Evolutionary conservation across 305 asterid species (phyloP), one percentile per base, ranked within the genome.

Genomic region (Ajuga reptans): DNA sequence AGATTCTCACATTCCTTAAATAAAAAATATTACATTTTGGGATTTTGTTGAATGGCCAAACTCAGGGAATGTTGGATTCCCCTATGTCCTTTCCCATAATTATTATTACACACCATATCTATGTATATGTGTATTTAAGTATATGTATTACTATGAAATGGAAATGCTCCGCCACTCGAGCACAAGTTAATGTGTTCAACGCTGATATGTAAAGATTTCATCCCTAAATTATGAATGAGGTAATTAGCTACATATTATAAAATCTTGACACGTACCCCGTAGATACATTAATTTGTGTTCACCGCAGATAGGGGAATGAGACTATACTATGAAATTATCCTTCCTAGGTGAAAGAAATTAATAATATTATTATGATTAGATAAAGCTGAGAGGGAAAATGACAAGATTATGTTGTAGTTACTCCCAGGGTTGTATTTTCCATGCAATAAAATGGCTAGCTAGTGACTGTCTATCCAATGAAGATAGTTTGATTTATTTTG

Each of bases 51-150:
- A 75, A 86, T 89, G 94, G 86, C 86, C 84, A 78, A 89, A 86
- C 89, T 66, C 91, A 86, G 89, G 81, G 96, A 86, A 89, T 89
- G 92, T 89, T 86, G 90, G 96, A 87, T 91, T 87, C 95, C 85
- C 85, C 72, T 60, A 60, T 78, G 83, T 78, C 85, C 74, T 66
- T 64, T 73, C 60, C 75, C 82, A 75, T 21, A 21, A 21, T 74
- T 50, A 77, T 72, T 66, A 27, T 56, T 29, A 18, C 9, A 14
- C 21, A 15, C 11, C 9, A n/a, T 21, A 24, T 16, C n/a, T 37
- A 10, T 2, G 7, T 6, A n/a, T 8, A 14, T n/a, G n/a, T n/a
- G n/a, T n/a, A n/a, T n/a, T n/a, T n/a, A n/a, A n/a, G n/a, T n/a
- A n/a, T n/a, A n/a, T n/a, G n/a, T n/a, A n/a, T n/a, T n/a, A n/a